Evolutionary conservation across 208 protist genomes (phyloP), one percentile per base, ranked within the genome.

Genomic region (Vickermania spadyakhi): DNA sequence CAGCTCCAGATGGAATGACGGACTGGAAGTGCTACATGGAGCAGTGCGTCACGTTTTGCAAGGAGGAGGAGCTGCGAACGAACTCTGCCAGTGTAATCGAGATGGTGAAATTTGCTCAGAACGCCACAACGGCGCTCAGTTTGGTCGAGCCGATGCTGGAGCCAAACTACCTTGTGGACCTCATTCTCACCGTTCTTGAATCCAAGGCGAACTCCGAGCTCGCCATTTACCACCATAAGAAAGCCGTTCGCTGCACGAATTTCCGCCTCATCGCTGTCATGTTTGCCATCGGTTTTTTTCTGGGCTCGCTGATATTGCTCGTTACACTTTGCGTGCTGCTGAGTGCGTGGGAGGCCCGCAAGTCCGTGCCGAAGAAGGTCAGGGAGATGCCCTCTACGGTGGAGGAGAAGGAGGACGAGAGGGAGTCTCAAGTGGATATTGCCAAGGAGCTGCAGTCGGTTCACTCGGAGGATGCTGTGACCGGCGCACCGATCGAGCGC

Each of bases 141-240:
- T 74, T 77, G 28, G 77, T 85, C 49, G 42, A 62, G 45, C 81
- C 82, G 2, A 52, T 93, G 57, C 52, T 93, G 36, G 68, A 83
- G 45, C 87, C 82, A 61, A 80, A 89, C 68, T 93, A 86, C 70
- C 70, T 93, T 45, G 70, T 90, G n/a, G 86, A 90, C 66, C 75
- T 77, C 41, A 4, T 81, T 14, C 56, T 70, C 54, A 73, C 61
- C 31, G 75, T 67, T 23, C 50, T 89, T 5, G 67, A 88, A 22
- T 66, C 62, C 56, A 55, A 55, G 51, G 21, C 13, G 21, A 52
- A 70, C 2, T 21, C 61, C 25, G 23, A 25, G 2, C 52, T 62
- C 45, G 63, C 56, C 21, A 41, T 68, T 18, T 45, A 45, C 18
- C 18, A 45, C 36, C 36, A 45, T 45, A 18, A 18, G 18, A 18